A percentile compares a stretch with the other conserved stretches of the same genome.
These are phyloP conservation scores for Umbelopsis sp. DNA, from an alignment of 192 early-diverging fungal genomes.

Conservation along the genomic window DNA sequence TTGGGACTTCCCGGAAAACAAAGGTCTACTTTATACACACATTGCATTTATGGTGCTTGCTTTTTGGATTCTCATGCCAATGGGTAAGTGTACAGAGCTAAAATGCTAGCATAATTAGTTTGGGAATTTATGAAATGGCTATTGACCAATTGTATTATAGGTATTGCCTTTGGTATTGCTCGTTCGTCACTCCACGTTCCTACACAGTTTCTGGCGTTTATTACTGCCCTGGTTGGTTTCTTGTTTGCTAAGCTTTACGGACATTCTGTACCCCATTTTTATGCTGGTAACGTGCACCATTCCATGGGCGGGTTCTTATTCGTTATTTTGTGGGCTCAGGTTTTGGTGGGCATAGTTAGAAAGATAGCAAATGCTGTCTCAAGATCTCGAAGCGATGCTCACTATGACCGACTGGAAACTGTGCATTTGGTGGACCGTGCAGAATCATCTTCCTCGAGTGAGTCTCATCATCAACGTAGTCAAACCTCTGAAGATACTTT, in stretches of 20 bases:
- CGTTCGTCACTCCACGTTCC: slow-evolving; percentile 38
- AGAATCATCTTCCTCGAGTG: slow-evolving; percentile 1
- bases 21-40: slow-evolving; percentile 34
- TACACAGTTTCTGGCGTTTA: slow-evolving; percentile 31
- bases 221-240: slow-evolving; percentile 31
- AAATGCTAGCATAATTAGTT: background rate
- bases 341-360: slow-evolving; percentile 33
- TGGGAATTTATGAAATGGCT: background rate
- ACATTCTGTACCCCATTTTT: slow-evolving; percentile 36
- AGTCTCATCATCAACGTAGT: slow-evolving; percentile 6
- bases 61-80: slow-evolving; percentile 43
- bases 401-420: slow-evolving; percentile 30
- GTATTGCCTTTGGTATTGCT: slow-evolving; percentile 42
- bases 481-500: slow-evolving; percentile 24
- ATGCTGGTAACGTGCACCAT: slow-evolving; percentile 39
- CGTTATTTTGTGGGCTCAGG: slow-evolving; percentile 31
- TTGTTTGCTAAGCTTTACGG: slow-evolving; percentile 39
- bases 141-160: slow-evolving; percentile 4
- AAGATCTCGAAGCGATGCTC: background rate
- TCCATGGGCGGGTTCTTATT: slow-evolving; percentile 37
- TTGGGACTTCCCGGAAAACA: slow-evolving; percentile 28
- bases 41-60: slow-evolving; percentile 40
- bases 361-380: slow-evolving; percentile 37
- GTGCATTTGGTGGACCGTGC: slow-evolving; percentile 27
- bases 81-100: slow-evolving; percentile 28